phyloP scores from a whole-genome alignment of 2,329 filamentous ascomycete species.

The Alternaria brassicicola region DNA sequence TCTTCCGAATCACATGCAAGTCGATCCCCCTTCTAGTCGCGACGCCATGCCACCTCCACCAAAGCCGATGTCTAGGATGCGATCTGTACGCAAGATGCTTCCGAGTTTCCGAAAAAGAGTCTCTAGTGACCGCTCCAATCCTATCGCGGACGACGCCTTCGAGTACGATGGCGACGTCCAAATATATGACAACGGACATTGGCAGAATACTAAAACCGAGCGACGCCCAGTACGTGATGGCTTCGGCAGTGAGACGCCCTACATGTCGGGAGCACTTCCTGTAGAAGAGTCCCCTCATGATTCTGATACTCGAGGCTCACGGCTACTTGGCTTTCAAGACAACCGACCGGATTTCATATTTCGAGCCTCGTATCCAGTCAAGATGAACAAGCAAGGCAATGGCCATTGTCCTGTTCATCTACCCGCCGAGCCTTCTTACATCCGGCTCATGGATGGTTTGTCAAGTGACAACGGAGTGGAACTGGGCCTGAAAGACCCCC shows the following conservation, averaged over 20 bases:
- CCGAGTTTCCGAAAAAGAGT: constrained; percentile 34
- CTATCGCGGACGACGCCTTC: not conserved
- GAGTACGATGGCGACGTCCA: constrained; percentile 10
- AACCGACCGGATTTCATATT: constrained; percentile 26
- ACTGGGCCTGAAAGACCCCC: constrained; percentile 38
- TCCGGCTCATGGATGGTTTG: constrained; percentile 40
- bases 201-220: constrained; percentile 5
- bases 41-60: constrained; percentile 50
- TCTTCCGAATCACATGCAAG: constrained; percentile 24
- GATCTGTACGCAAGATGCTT: constrained; percentile 35
- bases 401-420: constrained; percentile 12
- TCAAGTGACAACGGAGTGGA: constrained; percentile 30
- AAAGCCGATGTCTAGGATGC: constrained; percentile 34
- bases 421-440: constrained; percentile 37
- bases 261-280: constrained; percentile 38
- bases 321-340: constrained; percentile 6
- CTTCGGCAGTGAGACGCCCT: constrained; percentile 12
- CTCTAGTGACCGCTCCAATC: constrained; percentile 13
- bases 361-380: constrained; percentile 24
- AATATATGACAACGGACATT: constrained; percentile 22
- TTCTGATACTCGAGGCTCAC: constrained; percentile 5
- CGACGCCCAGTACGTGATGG: constrained; percentile 3
- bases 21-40: constrained; percentile 29
- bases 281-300: constrained; percentile 5
- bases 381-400: not conserved